Conservation (phyloP, 2,329 filamentous ascomycete species). For the Talaromyces islandicus region DNA sequence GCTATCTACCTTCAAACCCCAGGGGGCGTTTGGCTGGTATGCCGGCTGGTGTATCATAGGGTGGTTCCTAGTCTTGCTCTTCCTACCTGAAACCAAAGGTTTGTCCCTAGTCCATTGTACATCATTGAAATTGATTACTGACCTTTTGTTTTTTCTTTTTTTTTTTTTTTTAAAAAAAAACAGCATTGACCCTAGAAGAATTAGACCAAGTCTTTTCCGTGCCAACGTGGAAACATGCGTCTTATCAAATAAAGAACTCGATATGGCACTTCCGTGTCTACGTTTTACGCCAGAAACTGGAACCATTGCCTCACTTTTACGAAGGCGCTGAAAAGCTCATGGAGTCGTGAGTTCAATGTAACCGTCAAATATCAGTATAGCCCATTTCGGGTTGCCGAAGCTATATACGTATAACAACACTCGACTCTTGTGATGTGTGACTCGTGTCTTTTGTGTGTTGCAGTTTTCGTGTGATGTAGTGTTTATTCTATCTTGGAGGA, state of each 20-base stretch:
- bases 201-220: conserved; percentile 51
- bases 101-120: conserved; percentile 1
- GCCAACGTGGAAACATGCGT: conserved; percentile 39
- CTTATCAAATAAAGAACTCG: conserved; percentile 33
- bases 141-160: too few relatives aligned
- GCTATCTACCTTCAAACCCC: conserved; percentile 42
- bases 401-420: neutral
- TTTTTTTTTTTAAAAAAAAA: too few relatives aligned
- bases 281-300: conserved; percentile 31
- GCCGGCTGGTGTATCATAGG: conserved; percentile 51
- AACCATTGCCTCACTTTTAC: conserved; percentile 30
- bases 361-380: neutral
- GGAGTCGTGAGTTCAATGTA: conserved; percentile 6
- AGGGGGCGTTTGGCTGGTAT: conserved; percentile 54
- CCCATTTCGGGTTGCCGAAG: neutral
- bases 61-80: conserved; percentile 47
- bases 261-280: conserved; percentile 36
- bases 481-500: neutral
- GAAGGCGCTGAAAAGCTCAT: conserved; percentile 19
- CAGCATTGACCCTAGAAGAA: conserved; percentile 38
- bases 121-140: conserved; percentile 11
- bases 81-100: conserved; percentile 47
- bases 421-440: neutral
- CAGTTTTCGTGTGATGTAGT: neutral
- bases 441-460: neutral